Evolutionary conservation across 305 asterid species (phyloP).

Genomic region (Caryopteris hybrid): DNA sequence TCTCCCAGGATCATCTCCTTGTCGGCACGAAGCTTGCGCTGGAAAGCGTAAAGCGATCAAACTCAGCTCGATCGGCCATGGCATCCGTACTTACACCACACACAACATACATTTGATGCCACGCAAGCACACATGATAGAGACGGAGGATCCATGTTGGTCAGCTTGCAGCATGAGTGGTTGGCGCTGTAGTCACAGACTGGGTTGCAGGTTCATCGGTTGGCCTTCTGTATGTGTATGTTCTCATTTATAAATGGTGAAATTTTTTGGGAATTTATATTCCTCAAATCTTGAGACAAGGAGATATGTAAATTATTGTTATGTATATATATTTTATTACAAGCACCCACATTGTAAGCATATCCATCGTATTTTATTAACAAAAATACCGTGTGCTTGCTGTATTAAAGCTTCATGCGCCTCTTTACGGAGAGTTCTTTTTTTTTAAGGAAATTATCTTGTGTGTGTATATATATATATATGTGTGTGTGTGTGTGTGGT

Average conservation of each 20-base stretch:
- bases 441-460: no score
- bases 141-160: not conserved
- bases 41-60: constrained; percentile 32
- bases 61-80: constrained; percentile 38
- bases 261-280: not conserved
- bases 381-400: no score
- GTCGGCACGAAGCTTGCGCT: constrained; percentile 23
- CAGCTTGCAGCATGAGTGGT: constrained; percentile 27
- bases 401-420: no score
- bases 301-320: no score
- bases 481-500: no score
- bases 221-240: no score
- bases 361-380: no score
- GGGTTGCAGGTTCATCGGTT: constrained; percentile 13
- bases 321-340: no score
- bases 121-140: not conserved
- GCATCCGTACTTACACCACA: constrained; percentile 60
- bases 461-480: no score
- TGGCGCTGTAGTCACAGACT: constrained; percentile 59
- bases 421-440: no score
- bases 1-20: constrained; percentile 43
- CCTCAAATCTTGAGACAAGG: not conserved
- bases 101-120: constrained; percentile 38
- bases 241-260: no score
- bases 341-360: no score